These are phyloP conservation scores for Calonectria multiphialidica DNA, from an alignment of 2,329 filamentous ascomycete genomes.

Conservation along the genomic window DNA sequence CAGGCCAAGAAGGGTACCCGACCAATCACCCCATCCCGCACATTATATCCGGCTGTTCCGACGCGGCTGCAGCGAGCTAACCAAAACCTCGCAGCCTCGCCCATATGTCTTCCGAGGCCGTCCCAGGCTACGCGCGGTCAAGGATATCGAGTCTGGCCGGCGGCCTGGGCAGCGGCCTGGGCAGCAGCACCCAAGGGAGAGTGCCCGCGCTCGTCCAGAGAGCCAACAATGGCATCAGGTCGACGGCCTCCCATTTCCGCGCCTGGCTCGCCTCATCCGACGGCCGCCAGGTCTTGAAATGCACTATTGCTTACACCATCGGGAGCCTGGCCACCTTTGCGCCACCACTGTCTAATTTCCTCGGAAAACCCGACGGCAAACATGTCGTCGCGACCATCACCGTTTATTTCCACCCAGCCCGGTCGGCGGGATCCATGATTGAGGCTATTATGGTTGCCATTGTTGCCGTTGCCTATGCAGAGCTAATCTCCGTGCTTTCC, in stretches of 20 bases:
- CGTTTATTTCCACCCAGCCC: constrained; percentile 93
- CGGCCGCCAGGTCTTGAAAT: constrained; percentile 87
- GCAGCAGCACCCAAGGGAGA: not conserved
- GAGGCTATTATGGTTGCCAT: constrained; percentile 84
- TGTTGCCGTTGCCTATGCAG: constrained; percentile 79
- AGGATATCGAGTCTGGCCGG: not conserved
- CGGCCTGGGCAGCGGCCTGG: not conserved
- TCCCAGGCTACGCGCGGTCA: not conserved
- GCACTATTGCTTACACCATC: constrained; percentile 88
- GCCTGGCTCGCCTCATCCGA: constrained; percentile 71
- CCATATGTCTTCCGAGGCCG: not conserved
- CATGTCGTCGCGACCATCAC: constrained; percentile 94
- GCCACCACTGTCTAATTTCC: constrained; percentile 75
- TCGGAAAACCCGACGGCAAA: constrained; percentile 90
- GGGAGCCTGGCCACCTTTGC: constrained; percentile 90
- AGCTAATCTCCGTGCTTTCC: constrained; percentile 79
- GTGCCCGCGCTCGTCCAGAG: constrained; percentile 27
- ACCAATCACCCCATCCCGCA: not conserved
- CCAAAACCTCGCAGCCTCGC: not conserved
- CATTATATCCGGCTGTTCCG: constrained; percentile 15
- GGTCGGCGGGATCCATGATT: constrained; percentile 89
- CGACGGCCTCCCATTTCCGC: constrained; percentile 66
- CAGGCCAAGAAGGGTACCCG: not conserved
- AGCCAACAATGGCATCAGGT: constrained; percentile 42
- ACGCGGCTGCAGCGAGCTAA: not conserved